These are phyloP conservation scores for Laguncularia racemosa DNA, from an alignment of 345 rosid species.

Conservation along the genomic window DNA sequence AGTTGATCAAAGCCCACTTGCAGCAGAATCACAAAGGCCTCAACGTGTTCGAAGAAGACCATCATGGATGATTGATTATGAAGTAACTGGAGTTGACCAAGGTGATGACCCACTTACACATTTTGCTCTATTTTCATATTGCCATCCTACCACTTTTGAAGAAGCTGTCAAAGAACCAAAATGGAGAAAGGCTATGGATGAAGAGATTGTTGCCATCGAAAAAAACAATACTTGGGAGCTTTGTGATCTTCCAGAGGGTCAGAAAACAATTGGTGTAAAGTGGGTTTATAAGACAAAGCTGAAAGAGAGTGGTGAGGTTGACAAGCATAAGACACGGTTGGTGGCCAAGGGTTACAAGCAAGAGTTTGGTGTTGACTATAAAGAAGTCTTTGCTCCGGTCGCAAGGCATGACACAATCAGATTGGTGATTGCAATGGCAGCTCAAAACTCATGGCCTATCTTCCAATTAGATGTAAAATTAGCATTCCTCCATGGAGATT, in stretches of 20 bases:
- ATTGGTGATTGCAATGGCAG: too few relatives aligned
- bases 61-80: not conserved
- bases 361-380: not conserved
- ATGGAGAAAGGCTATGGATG: not conserved
- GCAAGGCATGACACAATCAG: too few relatives aligned
- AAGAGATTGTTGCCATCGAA: not conserved
- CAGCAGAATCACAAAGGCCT: too few relatives aligned
- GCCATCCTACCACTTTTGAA: not conserved
- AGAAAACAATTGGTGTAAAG: not conserved
- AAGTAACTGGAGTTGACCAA: too few relatives aligned
- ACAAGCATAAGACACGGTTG: not conserved
- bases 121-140: not conserved
- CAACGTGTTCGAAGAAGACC: too few relatives aligned
- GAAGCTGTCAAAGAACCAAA: not conserved
- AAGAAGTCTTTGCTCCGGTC: not conserved
- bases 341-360: not conserved
- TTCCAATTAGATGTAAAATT: slow-evolving; percentile 2
- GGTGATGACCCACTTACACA: not conserved
- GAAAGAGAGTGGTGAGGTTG: not conserved
- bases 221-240: slow-evolving; percentile 1
- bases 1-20: too few relatives aligned
- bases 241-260: not conserved
- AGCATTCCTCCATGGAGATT: not conserved
- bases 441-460: too few relatives aligned
- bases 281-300: slow-evolving; percentile 2